A percentile compares a stretch with the other conserved stretches of the same genome.
Conservation (phyloP, 345 rosid genomes). For the Pistacia integerrima region DNA sequence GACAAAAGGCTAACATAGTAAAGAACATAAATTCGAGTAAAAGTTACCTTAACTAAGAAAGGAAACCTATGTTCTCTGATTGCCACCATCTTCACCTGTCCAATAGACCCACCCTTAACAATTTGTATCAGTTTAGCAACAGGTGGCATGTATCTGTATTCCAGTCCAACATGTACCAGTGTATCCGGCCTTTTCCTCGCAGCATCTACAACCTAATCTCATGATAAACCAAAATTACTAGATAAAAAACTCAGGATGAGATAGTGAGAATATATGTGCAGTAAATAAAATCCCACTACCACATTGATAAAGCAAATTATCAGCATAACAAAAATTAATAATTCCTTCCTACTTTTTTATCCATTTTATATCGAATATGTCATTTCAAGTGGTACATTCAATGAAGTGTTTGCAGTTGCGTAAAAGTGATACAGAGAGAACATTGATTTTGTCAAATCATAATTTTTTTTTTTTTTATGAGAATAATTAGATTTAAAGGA, state of each 20-base stretch:
- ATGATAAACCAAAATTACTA: slow-evolving; percentile 9
- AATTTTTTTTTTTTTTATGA: neutral
- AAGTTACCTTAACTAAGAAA: slow-evolving; percentile 81
- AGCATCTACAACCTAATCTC: slow-evolving; percentile 67
- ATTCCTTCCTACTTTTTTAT: neutral
- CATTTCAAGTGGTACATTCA: neutral
- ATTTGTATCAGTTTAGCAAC: slow-evolving; percentile 82
- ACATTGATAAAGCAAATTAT: neutral
- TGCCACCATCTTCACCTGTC: slow-evolving; percentile 85
- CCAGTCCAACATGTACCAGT: slow-evolving; percentile 92
- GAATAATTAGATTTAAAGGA: neutral
- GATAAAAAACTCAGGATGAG: slow-evolving; percentile 3
- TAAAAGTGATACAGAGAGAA: neutral
- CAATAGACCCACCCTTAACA: slow-evolving; percentile 70
- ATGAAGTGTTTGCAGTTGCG: neutral
- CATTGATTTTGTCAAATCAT: neutral
- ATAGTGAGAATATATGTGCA: neutral
- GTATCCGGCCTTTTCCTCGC: slow-evolving; percentile 76
- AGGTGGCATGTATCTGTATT: slow-evolving; percentile 93
- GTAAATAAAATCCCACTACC: neutral
- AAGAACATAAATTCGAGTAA: slow-evolving; percentile 17
- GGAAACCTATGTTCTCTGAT: slow-evolving; percentile 93
- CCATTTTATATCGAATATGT: neutral
- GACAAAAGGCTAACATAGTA: neutral
- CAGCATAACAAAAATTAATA: slow-evolving; percentile 1